Base-by-base conservation (phyloP, 352 stramenopile genomes). In the Globisporangium canariense region DNA sequence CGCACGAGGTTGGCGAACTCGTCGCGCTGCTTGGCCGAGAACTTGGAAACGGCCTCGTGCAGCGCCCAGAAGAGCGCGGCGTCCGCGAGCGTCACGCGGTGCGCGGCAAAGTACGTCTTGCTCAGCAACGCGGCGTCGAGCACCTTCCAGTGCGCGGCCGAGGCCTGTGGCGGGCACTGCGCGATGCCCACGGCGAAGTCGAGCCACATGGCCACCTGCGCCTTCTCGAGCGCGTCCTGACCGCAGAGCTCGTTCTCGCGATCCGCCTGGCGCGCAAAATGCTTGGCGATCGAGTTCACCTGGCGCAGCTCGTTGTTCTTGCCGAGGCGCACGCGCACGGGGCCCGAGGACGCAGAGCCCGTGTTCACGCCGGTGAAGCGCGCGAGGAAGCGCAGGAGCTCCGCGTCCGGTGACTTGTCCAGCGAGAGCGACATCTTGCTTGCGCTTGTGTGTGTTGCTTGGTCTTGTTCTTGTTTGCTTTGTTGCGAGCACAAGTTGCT, bases 361-460 rank as follows among this genome's bases (percentile, higher is more conserved):
- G 88, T 77, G 71, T 73, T 88, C 20, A 93, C 76, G 64, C 86
- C 83, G 63, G 80, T 89, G 71, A 94, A 93, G 61, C 86, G 86
- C 66, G 83, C 86, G 34, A 90, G 66, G 72, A 94, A 94, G 75
- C 86, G 84, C 68, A 94, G 64, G 65, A 83, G 90, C 64, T 88
- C 81, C 50, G 86, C 79, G 25, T 89, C 76, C 7, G 70, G 59
- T 25, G 80, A 91, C 79, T 91, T 75, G 77, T 94, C 81, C 49
- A 94, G 77, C 64, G 83, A 90, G 40, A 94, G 77, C 67, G 86
- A 90, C 86, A 94, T 94, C 47, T 18, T 58, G 25, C 14, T 36
- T 57, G 51, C 32, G 25, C 25, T 30, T 10, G 45, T 28, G 18
- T 13, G 40, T 56, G 7, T 10, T 62, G 6, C 43, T 20, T 36